Evolutionary conservation across 2,329 filamentous ascomycete genomes (phyloP).

Genomic region (Diaporthe citri): DNA sequence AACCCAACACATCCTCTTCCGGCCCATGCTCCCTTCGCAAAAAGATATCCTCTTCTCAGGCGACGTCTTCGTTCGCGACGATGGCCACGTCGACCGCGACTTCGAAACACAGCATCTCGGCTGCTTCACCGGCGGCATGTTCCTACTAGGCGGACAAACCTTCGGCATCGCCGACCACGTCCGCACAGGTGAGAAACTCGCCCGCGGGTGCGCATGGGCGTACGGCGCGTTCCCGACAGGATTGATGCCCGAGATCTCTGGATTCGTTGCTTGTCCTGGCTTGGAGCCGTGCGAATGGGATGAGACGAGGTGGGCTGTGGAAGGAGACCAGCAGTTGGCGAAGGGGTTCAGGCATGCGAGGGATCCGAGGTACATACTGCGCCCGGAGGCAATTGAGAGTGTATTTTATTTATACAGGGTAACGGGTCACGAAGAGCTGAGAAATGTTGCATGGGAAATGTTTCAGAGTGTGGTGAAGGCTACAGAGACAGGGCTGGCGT

Average conservation of each 20-base stretch:
- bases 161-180: constrained; percentile 57
- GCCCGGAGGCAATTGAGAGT: constrained; percentile 76
- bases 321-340: constrained; percentile 43
- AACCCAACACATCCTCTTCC: constrained; percentile 73
- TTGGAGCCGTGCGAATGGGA: constrained; percentile 50
- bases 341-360: constrained; percentile 45
- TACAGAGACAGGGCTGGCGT: constrained; percentile 63
- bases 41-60: constrained; percentile 72
- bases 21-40: constrained; percentile 70
- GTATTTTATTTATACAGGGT: constrained; percentile 73
- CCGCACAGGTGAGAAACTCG: constrained; percentile 56
- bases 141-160: constrained; percentile 54
- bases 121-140: constrained; percentile 59
- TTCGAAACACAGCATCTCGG: constrained; percentile 52
- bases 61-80: background rate
- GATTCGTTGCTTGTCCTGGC: constrained; percentile 53
- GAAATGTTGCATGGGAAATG: constrained; percentile 74
- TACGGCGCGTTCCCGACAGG: constrained; percentile 64
- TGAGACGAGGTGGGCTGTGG: constrained; percentile 49
- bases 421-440: constrained; percentile 66
- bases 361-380: constrained; percentile 63
- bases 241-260: constrained; percentile 67
- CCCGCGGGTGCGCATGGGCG: constrained; percentile 64
- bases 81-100: constrained; percentile 34
- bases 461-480: constrained; percentile 65